Evolutionary conservation across 352 stramenopile genomes (phyloP).

Genomic region (Blastocystis sp.): DNA sequence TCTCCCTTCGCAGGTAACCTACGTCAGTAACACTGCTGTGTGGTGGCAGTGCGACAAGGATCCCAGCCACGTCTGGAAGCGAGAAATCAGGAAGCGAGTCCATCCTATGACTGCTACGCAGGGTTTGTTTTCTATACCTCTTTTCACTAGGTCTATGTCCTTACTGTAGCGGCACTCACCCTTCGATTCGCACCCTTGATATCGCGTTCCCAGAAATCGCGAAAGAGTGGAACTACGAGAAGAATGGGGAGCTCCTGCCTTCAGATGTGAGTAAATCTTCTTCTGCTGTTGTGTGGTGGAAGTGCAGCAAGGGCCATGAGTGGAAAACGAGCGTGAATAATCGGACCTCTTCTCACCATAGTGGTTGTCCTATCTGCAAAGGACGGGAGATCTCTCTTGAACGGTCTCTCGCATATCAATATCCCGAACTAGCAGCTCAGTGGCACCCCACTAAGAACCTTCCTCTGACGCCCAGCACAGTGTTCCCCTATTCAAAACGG

Average conservation of each 20-base stretch:
- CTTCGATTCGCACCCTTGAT: background rate
- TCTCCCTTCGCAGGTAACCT: constrained; percentile 18
- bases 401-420: constrained; percentile 26
- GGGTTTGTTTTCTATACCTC: background rate
- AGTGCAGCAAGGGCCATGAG: constrained; percentile 56
- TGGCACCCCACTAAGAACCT: constrained; percentile 60
- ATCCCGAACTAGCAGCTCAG: constrained; percentile 34
- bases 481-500: constrained; percentile 27
- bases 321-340: constrained; percentile 56
- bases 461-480: background rate
- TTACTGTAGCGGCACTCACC: background rate
- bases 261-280: constrained; percentile 28
- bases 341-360: constrained; percentile 52
- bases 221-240: constrained; percentile 47
- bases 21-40: constrained; percentile 2
- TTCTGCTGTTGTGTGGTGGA: constrained; percentile 38
- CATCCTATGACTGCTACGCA: background rate
- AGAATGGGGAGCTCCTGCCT: constrained; percentile 38
- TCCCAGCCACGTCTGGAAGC: constrained; percentile 39
- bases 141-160: constrained; percentile 23
- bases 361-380: constrained; percentile 28
- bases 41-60: constrained; percentile 58
- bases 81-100: constrained; percentile 23
- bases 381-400: background rate
- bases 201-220: constrained; percentile 23